A percentile compares a stretch with the other conserved stretches of the same genome.
phyloP scores from a whole-genome alignment of 2,329 filamentous ascomycete genomes.

The Hawksworthiomyces lignivorus region DNA sequence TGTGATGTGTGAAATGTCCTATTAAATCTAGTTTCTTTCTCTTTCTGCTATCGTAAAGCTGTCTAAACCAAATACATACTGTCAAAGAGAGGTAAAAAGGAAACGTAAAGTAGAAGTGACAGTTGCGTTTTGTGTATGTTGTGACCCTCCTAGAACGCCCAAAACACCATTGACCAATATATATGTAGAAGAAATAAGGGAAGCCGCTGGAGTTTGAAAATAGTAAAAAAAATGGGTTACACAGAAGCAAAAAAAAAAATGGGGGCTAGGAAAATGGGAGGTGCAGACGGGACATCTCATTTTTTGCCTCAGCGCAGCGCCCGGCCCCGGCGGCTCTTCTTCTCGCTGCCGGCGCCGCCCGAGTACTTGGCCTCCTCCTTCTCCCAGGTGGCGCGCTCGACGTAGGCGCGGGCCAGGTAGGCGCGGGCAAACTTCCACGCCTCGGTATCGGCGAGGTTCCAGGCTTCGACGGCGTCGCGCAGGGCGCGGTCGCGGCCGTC shows the following conservation, averaged over 20 bases:
- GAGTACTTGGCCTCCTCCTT: conserved; percentile 59
- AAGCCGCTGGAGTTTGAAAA: background rate
- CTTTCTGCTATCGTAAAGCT: too few relatives aligned
- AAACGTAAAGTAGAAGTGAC: too few relatives aligned
- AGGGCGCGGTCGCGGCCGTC: conserved; percentile 35
- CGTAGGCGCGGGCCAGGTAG: conserved; percentile 52
- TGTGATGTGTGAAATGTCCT: too few relatives aligned
- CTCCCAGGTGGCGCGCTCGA: conserved; percentile 63
- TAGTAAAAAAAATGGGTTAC: background rate
- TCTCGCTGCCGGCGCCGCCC: conserved; percentile 50
- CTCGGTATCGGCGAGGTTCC: conserved; percentile 67
- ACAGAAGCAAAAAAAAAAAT: background rate
- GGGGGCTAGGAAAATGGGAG: too few relatives aligned
- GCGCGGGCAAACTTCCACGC: conserved; percentile 69
- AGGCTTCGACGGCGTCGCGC: conserved; percentile 52
- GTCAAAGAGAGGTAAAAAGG: too few relatives aligned
- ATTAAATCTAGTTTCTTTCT: too few relatives aligned
- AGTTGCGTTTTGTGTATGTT: too few relatives aligned
- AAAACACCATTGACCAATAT: too few relatives aligned
- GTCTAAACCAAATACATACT: too few relatives aligned
- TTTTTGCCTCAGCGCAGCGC: background rate
- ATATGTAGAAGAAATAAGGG: background rate
- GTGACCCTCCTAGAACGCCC: too few relatives aligned
- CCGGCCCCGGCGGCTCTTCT: conserved; percentile 24
- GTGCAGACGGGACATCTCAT: too few relatives aligned